Conservation (phyloP, 2,329 filamentous ascomycete species). For the Sporothrix euskadiensis region DNA sequence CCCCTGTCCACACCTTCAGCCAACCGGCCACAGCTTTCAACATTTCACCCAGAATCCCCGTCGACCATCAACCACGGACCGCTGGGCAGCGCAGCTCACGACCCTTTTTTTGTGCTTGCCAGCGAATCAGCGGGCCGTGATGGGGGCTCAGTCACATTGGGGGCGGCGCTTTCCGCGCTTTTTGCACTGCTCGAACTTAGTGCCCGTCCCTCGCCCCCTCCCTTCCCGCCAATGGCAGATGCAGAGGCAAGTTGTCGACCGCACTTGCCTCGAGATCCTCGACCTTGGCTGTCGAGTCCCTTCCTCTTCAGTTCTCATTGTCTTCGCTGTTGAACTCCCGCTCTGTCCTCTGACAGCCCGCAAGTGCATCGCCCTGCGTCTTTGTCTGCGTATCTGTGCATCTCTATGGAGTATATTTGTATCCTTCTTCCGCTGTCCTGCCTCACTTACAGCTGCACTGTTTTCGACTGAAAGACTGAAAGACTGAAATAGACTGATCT, state of each 20-base stretch:
- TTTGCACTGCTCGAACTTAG: background rate
- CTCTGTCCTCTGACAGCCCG: background rate
- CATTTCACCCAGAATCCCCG: background rate
- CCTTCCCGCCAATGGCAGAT: background rate
- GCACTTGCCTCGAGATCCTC: background rate
- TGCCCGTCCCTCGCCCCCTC: conserved; percentile 5
- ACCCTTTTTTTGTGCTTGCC: background rate
- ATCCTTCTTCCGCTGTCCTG: background rate
- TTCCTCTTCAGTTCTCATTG: background rate
- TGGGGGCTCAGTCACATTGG: conserved; percentile 19
- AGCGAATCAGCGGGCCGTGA: conserved; percentile 26
- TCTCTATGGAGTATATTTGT: background rate
- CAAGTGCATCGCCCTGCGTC: background rate
- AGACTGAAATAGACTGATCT: conserved; percentile 5
- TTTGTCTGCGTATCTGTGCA: background rate
- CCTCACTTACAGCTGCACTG: background rate
- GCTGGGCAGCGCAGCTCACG: background rate
- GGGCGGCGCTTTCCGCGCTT: conserved; percentile 7
- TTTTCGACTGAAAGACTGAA: background rate
- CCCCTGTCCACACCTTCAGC: background rate
- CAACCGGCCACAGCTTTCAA: background rate
- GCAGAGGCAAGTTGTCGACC: background rate
- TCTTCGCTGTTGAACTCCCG: background rate
- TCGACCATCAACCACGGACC: conserved; percentile 7
- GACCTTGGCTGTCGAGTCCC: background rate